Base-by-base conservation (phyloP, 2,329 filamentous ascomycete species). In the Stagonosporopsis tanaceti region DNA sequence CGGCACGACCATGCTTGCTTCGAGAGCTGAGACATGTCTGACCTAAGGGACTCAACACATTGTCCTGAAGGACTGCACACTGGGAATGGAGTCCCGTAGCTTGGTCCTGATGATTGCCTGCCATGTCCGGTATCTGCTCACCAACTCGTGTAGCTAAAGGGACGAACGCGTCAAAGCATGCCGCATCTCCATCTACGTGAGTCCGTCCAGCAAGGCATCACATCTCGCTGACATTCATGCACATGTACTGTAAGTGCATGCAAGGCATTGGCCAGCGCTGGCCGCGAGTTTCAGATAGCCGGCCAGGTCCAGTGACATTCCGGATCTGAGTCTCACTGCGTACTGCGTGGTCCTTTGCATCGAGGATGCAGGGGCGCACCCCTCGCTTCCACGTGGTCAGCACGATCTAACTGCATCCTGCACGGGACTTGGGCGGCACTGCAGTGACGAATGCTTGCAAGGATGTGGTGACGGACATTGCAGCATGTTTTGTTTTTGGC, bases 311-410 rank as follows among this genome's bases (percentile, higher is more conserved):
- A 52, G 47, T 53, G 34, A 11, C 38, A 48, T 39, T 44, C 54
- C 39, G 22, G 12, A 40, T 52, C 22, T n/a, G n/a, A 24, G 44
- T 52, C 45, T 53, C 20, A 53, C 54, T 57, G 48, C 54, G 48
- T 50, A 53, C 54, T 57, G 48, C 54, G 48, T 50, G 27, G 39
- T 50, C 38, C 47, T 53, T 50, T 50, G 45, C 54, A 53, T 35
- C 22, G 48, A 28, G n/a, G 25, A 53, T 53, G 54, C 48, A 57
- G 54, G 48, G 54, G 54, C 15, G 15, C 34, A 35, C 17, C 48
- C 54, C 44, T 53, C 48, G 44, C 54, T 55, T 50, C 54, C 54
- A 57, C 54, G 54, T 57, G 54, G 54, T 35, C 54, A 46, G 48
- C 50, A 45, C 54, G 54, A 53, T 57, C 54, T 53, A 53, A 45